These are phyloP conservation scores for Neopestalotiopsis sp. DNA, from an alignment of 2,329 filamentous ascomycete genomes.

Conservation along the genomic window DNA sequence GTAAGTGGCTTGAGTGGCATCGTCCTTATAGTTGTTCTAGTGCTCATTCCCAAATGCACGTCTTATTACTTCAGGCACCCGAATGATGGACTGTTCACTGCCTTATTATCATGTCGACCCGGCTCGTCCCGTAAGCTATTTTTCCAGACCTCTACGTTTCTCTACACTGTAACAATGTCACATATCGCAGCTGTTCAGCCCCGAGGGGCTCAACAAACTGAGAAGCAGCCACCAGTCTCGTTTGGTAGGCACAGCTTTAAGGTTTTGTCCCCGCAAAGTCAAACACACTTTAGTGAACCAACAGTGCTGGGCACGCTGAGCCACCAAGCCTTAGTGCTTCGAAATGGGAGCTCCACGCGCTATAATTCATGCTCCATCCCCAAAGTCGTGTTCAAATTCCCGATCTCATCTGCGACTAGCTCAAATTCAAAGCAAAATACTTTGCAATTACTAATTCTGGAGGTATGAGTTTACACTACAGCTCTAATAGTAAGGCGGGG, in stretches of 20 bases:
- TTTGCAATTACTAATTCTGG: neutral
- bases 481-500: neutral
- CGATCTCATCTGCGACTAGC: neutral
- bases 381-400: neutral
- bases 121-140: no score
- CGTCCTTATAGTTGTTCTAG: no score
- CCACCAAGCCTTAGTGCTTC: neutral
- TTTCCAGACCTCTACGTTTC: no score
- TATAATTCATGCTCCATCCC: neutral
- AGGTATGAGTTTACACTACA: neutral
- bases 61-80: no score
- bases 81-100: no score
- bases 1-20: no score
- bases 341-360: neutral
- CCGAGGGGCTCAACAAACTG: neutral
- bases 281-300: neutral
- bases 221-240: neutral
- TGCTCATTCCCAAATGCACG: no score
- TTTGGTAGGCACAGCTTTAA: neutral
- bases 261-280: neutral
- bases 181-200: no score
- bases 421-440: neutral
- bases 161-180: no score
- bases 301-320: neutral
- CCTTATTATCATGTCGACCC: no score